Evolutionary conservation across 2,329 filamentous ascomycete genomes (phyloP).

Genomic region (Cladosporium austrohemisphaericum): DNA sequence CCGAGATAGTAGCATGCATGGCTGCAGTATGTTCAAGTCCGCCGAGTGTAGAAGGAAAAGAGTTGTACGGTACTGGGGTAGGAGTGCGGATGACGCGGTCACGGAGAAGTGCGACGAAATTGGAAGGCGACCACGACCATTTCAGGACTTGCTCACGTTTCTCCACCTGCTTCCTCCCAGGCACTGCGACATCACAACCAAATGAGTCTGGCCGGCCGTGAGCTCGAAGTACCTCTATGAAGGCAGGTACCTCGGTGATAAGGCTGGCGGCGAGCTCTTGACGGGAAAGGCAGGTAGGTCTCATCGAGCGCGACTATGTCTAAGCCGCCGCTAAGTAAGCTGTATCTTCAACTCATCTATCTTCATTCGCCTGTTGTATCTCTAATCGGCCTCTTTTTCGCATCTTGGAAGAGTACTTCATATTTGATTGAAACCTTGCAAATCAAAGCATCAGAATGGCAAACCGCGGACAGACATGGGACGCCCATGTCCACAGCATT

Average conservation of each 20-base stretch:
- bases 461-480: slow-evolving; percentile 15
- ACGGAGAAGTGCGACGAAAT: not conserved
- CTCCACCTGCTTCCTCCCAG: not conserved
- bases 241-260: not conserved
- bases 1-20: no score
- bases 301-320: not conserved
- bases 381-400: not conserved
- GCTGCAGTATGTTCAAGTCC: no score
- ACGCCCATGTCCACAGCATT: slow-evolving; percentile 19
- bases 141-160: not conserved
- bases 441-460: no score
- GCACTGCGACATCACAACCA: not conserved
- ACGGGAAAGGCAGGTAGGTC: not conserved
- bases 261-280: not conserved
- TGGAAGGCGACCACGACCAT: not conserved
- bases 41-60: no score
- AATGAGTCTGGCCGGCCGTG: not conserved
- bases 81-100: not conserved
- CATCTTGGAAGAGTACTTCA: not conserved
- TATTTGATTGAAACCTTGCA: not conserved
- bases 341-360: no score
- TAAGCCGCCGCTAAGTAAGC: not conserved
- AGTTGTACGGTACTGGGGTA: no score
- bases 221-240: not conserved
- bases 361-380: not conserved